Base-by-base conservation (phyloP, 2,329 filamentous ascomycete genomes). In the Shiraia bambusicola region DNA sequence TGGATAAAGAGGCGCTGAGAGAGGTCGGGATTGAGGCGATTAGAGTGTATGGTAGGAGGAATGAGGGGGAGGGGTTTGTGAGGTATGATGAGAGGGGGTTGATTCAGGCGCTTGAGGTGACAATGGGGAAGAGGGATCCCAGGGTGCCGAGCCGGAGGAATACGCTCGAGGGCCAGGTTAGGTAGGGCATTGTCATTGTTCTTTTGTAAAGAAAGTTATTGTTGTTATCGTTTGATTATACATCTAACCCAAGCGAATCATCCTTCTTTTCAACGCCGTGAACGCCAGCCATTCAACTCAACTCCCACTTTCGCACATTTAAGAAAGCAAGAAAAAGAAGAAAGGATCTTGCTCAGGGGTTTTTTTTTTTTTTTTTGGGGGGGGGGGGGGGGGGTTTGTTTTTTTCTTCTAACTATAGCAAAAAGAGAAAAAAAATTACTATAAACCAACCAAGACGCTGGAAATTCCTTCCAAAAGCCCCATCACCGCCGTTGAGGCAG, bases 41-140 rank as follows among this genome's bases (percentile, higher is more conserved):
- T 11, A 77, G 83, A 40, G 73, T 95, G 1, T 92, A 93, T 63
- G 90, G 89, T 2, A 78, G 84, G 26, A 82, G 76, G 46, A 73
- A 74, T 17, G 77, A 76, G 31, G 76, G 76, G 6, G 74, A 76
- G 6, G 66, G 71, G 12, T 78, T 78, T 6, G 75, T 83, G 69
- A 69, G 79, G 43, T 95, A 95, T 67, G 91, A 96, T 67, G 78
- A 83, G 40, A 83, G 78, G 38, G 90, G 83, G 0, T 67, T 96
- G 49, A 75, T 77, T 3, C 85, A 89, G 64, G 86, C 88, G 1
- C 69, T 96, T 29, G 86, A 90, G 67, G 83, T 84, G 0, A 84
- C 94, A 7, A 73, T 95, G 41, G 88, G 88, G 0, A 81, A 75
- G 47, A 77, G 78, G n/a, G 79, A 82, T 63, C 67, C 71, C 1